phyloP scores from a whole-genome alignment of 2,329 filamentous ascomycete genomes.

The Zopfia rhizophila region DNA sequence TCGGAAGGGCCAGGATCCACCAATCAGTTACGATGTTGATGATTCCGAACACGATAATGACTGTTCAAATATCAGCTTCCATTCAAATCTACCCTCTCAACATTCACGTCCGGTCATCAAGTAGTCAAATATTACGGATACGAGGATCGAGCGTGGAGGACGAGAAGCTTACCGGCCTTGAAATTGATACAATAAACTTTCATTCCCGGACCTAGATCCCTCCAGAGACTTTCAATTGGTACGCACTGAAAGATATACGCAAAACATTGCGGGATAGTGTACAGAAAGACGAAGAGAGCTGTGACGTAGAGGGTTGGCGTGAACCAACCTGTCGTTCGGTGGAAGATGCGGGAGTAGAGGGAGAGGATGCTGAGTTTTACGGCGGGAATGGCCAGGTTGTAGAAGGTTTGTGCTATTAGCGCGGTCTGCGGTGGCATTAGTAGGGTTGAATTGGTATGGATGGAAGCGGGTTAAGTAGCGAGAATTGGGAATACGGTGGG shows the following conservation, averaged over 20 bases:
- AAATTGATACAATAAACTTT: conserved; percentile 18
- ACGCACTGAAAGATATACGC: conserved; percentile 23
- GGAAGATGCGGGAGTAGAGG: conserved; percentile 24
- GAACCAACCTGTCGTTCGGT: conserved; percentile 18
- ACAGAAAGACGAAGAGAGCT: conserved; percentile 19
- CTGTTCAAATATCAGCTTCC: too few relatives aligned
- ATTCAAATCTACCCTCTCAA: too few relatives aligned
- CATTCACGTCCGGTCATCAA: too few relatives aligned
- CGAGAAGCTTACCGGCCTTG: conserved; percentile 10
- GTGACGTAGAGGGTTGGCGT: conserved; percentile 14
- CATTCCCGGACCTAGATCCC: conserved; percentile 2
- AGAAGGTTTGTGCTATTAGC: conserved; percentile 16
- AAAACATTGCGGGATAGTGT: conserved; percentile 18
- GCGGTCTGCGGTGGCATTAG: conserved; percentile 12
- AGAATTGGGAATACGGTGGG: too few relatives aligned
- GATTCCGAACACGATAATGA: conserved; percentile 20
- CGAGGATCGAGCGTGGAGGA: too few relatives aligned
- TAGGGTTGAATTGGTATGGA: too few relatives aligned
- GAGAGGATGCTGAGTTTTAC: conserved; percentile 22
- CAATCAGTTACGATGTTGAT: conserved; percentile 26
- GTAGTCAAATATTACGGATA: too few relatives aligned
- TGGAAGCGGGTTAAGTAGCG: not conserved
- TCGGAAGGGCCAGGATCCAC: conserved; percentile 20
- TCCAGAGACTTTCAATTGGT: conserved; percentile 18
- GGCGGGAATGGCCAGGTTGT: conserved; percentile 17